Evolutionary conservation across 306 rosid genomes (phyloP).

Genomic region (Arachis stenosperma): DNA sequence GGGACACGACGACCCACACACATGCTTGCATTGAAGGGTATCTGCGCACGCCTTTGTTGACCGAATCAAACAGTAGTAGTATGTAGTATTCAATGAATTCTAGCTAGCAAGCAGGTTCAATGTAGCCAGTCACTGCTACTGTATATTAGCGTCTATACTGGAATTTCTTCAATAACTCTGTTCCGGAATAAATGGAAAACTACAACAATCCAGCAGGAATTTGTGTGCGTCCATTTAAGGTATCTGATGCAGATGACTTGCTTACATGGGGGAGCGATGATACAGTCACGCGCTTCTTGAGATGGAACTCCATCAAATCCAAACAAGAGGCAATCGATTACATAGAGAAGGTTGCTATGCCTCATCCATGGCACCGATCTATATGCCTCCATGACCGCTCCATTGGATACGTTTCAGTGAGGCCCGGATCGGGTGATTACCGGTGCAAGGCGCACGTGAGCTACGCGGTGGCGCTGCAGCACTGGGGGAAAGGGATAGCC

Average conservation of each 20-base stretch:
- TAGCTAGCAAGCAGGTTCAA: neutral
- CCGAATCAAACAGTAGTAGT: neutral
- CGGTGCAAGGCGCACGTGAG: slow-evolving; percentile 50
- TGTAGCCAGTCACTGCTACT: neutral
- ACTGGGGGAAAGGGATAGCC: slow-evolving; percentile 61
- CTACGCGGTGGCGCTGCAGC: slow-evolving; percentile 47
- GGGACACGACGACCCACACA: too few species aligned
- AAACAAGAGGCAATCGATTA: slow-evolving; percentile 51
- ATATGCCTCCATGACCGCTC: slow-evolving; percentile 38
- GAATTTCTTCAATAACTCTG: neutral
- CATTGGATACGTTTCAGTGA: slow-evolving; percentile 35
- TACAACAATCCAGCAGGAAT: slow-evolving; percentile 9
- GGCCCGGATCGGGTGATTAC: slow-evolving; percentile 39
- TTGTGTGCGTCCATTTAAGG: slow-evolving; percentile 29
- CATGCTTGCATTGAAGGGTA: too few species aligned
- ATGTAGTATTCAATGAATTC: neutral
- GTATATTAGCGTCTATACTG: too few species aligned
- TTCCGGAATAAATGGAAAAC: slow-evolving; percentile 10
- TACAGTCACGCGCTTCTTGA: slow-evolving; percentile 40
- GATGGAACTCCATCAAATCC: slow-evolving; percentile 42
- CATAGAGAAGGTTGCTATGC: slow-evolving; percentile 47
- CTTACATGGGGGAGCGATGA: slow-evolving; percentile 46
- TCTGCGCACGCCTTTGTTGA: slow-evolving; percentile 2
- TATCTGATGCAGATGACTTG: slow-evolving; percentile 35
- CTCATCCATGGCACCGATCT: slow-evolving; percentile 60